Conservation (phyloP, 2,329 filamentous ascomycete genomes). For the Ophiostoma piceae region DNA sequence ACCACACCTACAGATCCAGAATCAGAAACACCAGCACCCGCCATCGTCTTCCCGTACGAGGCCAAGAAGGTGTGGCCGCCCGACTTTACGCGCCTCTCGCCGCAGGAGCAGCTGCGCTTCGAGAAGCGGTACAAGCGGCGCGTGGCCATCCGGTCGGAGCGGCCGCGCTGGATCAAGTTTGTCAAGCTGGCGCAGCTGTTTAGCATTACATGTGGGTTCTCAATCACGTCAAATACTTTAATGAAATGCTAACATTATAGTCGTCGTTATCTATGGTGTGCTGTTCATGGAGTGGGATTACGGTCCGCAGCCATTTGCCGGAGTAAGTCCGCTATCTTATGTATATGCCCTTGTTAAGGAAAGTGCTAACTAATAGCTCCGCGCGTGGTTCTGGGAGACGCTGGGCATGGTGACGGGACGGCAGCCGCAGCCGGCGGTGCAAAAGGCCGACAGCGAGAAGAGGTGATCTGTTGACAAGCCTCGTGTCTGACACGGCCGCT, state of each 20-base stretch:
- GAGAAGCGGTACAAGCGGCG: constrained; percentile 75
- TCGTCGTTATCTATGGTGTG: constrained; percentile 51
- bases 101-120: constrained; percentile 69
- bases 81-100: constrained; percentile 63
- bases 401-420: constrained; percentile 23
- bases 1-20: background rate
- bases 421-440: background rate
- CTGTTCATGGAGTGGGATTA: constrained; percentile 57
- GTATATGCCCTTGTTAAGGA: too few species aligned
- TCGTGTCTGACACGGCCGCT: background rate
- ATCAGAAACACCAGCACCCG: background rate
- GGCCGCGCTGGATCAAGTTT: constrained; percentile 60
- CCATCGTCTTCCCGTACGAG: constrained; percentile 39
- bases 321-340: constrained; percentile 18
- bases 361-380: constrained; percentile 26
- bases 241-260: constrained; percentile 32
- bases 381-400: constrained; percentile 29
- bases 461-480: background rate
- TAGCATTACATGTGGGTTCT: constrained; percentile 50
- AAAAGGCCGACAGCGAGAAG: background rate
- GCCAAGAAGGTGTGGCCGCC: constrained; percentile 74
- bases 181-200: constrained; percentile 60
- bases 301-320: constrained; percentile 46
- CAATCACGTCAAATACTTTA: background rate
- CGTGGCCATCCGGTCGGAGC: constrained; percentile 54